Percentiles rank a stretch among this genome's conserved stretches.
These are phyloP conservation scores for Evernia prunastri DNA, from an alignment of 495 filamentous ascomycete genomes.

Conservation along the genomic window DNA sequence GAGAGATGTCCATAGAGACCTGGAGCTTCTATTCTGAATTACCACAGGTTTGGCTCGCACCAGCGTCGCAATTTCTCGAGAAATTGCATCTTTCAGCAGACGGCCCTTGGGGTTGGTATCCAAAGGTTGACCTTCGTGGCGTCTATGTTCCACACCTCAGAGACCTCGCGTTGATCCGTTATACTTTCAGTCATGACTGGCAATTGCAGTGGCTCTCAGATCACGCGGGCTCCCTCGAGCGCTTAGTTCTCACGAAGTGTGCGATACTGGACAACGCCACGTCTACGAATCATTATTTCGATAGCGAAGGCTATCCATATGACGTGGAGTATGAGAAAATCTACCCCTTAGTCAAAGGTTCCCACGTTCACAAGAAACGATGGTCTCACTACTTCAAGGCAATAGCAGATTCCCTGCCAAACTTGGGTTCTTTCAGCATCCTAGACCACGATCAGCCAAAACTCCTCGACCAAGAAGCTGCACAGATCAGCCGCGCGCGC, in stretches of 20 bases:
- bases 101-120: too few species aligned
- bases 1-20: neutral
- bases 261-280: neutral
- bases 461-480: neutral
- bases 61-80: neutral
- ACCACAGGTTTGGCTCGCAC: neutral
- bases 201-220: neutral
- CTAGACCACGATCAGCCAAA: too few species aligned
- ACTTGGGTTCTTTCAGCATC: neutral
- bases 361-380: neutral
- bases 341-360: neutral
- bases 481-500: neutral
- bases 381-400: neutral
- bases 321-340: neutral
- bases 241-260: neutral
- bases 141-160: too few species aligned
- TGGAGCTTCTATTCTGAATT: neutral
- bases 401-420: neutral
- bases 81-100: neutral
- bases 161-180: too few species aligned
- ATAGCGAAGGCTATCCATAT: neutral
- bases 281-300: neutral
- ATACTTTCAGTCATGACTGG: slow-evolving; percentile 3
- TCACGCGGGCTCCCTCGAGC: neutral
- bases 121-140: too few species aligned